Percentiles rank a stretch among this genome's conserved stretches.
These are phyloP conservation scores for Saccharomycopsis sp. DNA, from an alignment of 805 yeast species.

Conservation along the genomic window DNA sequence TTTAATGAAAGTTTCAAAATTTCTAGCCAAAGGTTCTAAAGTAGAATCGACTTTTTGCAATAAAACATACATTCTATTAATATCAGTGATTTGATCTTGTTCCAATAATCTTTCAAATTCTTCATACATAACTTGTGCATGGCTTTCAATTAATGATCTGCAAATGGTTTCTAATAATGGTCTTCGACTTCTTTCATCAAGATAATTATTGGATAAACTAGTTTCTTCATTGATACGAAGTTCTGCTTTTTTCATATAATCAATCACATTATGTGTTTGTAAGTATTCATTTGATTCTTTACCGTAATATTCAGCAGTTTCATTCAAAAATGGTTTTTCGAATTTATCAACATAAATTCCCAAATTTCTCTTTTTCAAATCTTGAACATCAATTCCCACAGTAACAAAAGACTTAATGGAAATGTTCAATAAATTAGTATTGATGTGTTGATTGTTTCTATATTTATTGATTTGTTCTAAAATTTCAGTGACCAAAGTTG, in stretches of 20 bases:
- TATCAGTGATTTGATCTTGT: constrained; percentile 59
- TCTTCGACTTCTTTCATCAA: constrained; percentile 79
- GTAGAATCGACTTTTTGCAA: constrained; percentile 73
- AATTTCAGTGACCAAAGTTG: constrained; percentile 54
- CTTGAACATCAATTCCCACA: constrained; percentile 85
- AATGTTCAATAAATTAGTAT: constrained; percentile 51
- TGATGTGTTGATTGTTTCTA: constrained; percentile 67
- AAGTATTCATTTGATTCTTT: constrained; percentile 61
- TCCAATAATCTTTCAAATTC: constrained; percentile 72
- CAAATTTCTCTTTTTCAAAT: constrained; percentile 74
- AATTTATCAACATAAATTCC: constrained; percentile 73
- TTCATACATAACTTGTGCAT: constrained; percentile 62
- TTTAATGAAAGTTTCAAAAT: constrained; percentile 65
- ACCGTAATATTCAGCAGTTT: constrained; percentile 40
- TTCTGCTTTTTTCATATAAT: constrained; percentile 82
- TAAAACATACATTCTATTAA: constrained; percentile 65
- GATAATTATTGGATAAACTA: constrained; percentile 61
- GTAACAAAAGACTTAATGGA: constrained; percentile 82
- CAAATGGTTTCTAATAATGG: constrained; percentile 70
- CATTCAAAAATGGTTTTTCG: constrained; percentile 65
- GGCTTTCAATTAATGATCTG: constrained; percentile 65
- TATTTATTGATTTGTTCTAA: constrained; percentile 67
- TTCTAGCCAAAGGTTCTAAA: constrained; percentile 63
- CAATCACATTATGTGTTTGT: constrained; percentile 70
- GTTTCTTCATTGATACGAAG: constrained; percentile 76